These are phyloP conservation scores for Stylosanthes scabra DNA, from an alignment of 331 rosid species.

Conservation along the genomic window DNA sequence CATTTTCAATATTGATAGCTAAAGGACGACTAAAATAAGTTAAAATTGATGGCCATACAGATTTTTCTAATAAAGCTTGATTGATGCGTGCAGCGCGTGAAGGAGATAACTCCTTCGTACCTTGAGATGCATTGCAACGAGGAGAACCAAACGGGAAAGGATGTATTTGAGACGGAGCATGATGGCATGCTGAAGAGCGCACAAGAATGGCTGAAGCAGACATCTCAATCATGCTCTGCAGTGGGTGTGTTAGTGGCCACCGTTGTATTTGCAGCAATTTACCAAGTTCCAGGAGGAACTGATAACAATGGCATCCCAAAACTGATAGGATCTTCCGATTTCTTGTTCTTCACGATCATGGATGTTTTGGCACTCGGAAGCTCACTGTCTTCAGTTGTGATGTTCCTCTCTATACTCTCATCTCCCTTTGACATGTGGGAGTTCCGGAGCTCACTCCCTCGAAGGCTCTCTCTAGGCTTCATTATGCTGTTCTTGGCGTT, in stretches of 20 bases:
- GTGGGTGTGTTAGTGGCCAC: constrained; percentile 30
- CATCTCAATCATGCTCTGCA: constrained; percentile 34
- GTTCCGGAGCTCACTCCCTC: constrained; percentile 15
- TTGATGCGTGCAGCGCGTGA: not conserved
- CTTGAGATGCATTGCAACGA: not conserved
- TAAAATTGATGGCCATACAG: no score
- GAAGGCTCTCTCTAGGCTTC: not conserved
- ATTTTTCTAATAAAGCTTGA: no score
- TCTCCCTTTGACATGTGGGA: constrained; percentile 15
- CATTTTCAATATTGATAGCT: no score
- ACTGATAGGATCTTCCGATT: not conserved
- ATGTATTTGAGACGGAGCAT: constrained; percentile 4
- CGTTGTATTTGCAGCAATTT: constrained; percentile 39
- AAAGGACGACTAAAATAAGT: no score
- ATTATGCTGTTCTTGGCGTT: constrained; percentile 30
- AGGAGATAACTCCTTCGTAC: not conserved
- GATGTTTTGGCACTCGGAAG: not conserved
- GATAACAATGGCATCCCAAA: not conserved
- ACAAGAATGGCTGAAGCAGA: constrained; percentile 30
- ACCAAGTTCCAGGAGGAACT: constrained; percentile 34
- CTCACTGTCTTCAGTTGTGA: constrained; percentile 16
- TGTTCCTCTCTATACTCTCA: constrained; percentile 31
- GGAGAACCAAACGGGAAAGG: not conserved
- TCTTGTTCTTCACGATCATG: constrained; percentile 27
- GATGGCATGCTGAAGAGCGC: not conserved